phyloP scores from a whole-genome alignment of 2,329 filamentous ascomycete species.

The Alternaria tenuissima region DNA sequence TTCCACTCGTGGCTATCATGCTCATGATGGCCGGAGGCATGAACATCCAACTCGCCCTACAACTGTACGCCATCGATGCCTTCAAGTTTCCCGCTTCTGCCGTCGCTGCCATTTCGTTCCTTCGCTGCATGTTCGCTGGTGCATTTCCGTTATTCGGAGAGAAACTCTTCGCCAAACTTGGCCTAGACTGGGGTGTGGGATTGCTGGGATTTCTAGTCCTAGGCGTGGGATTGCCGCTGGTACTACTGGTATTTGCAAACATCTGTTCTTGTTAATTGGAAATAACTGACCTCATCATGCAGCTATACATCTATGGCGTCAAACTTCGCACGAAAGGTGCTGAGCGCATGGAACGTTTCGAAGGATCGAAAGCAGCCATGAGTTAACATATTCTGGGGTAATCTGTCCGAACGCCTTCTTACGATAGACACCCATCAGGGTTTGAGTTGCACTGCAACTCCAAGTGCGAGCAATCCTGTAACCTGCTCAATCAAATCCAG shows the following conservation, averaged over 20 bases:
- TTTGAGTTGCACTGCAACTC: too few relatives aligned
- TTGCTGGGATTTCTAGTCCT: conserved; percentile 22
- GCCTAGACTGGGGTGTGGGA: conserved; percentile 25
- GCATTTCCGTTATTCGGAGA: conserved; percentile 22
- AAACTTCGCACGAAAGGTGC: conserved; percentile 6
- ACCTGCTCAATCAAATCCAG: neutral
- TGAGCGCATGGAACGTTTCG: conserved; percentile 14
- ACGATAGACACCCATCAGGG: neutral
- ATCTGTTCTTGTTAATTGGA: neutral
- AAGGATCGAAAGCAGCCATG: conserved; percentile 5
- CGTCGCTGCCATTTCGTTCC: conserved; percentile 20
- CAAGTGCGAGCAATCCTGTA: neutral
- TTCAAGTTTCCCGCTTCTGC: conserved; percentile 24
- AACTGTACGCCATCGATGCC: conserved; percentile 20
- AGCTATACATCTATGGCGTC: neutral
- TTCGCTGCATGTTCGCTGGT: conserved; percentile 20
- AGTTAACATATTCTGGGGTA: neutral
- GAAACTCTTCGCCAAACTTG: conserved; percentile 17
- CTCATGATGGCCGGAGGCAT: conserved; percentile 15
- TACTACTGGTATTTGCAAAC: conserved; percentile 14
- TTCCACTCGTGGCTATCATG: conserved; percentile 17
- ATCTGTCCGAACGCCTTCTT: neutral
- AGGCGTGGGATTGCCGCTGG: conserved; percentile 19
- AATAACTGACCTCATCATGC: neutral
- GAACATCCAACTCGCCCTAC: conserved; percentile 19